phyloP scores from a whole-genome alignment of 2,329 filamentous ascomycete species.

The Fusarium sp. region DNA sequence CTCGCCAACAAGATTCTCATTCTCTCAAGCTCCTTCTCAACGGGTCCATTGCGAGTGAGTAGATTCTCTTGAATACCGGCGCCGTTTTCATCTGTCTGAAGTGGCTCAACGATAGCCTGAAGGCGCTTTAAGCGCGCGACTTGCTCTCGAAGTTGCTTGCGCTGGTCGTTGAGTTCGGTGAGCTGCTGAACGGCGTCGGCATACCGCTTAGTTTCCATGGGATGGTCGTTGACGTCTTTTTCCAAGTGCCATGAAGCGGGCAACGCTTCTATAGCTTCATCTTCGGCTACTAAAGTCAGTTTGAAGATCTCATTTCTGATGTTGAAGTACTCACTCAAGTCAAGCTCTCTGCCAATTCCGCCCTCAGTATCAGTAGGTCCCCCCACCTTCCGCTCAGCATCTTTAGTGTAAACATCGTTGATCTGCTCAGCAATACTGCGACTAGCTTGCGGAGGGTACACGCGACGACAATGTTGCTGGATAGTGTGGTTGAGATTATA shows the following conservation, averaged over 20 bases:
- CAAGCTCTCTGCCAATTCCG: slow-evolving; percentile 50
- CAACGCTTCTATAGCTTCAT: slow-evolving; percentile 55
- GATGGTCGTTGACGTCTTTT: slow-evolving; percentile 48
- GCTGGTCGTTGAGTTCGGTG: slow-evolving; percentile 55
- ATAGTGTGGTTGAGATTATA: slow-evolving; percentile 67
- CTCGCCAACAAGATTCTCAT: slow-evolving; percentile 70
- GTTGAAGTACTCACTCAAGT: slow-evolving; percentile 51
- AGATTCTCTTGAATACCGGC: slow-evolving; percentile 69
- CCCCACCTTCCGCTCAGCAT: slow-evolving; percentile 51
- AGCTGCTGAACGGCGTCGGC: slow-evolving; percentile 59
- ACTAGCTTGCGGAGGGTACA: slow-evolving; percentile 73
- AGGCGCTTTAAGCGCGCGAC: slow-evolving; percentile 60
- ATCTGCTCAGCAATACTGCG: slow-evolving; percentile 78
- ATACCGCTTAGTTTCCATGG: slow-evolving; percentile 61
- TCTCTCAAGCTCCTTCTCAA: slow-evolving; percentile 71
- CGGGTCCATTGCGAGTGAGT: slow-evolving; percentile 68
- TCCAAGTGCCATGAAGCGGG: slow-evolving; percentile 56
- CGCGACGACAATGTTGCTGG: slow-evolving; percentile 70
- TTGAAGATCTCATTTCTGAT: background rate
- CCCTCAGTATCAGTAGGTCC: slow-evolving; percentile 49
- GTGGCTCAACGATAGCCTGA: slow-evolving; percentile 58
- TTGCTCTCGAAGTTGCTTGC: slow-evolving; percentile 47
- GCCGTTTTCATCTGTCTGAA: slow-evolving; percentile 40
- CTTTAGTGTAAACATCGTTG: slow-evolving; percentile 67
- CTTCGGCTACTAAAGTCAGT: slow-evolving; percentile 46